A percentile compares a stretch with the other conserved stretches of the same genome.
phyloP scores from a whole-genome alignment of 768 basidiomycete genomes.

The Lentinula sp. region DNA sequence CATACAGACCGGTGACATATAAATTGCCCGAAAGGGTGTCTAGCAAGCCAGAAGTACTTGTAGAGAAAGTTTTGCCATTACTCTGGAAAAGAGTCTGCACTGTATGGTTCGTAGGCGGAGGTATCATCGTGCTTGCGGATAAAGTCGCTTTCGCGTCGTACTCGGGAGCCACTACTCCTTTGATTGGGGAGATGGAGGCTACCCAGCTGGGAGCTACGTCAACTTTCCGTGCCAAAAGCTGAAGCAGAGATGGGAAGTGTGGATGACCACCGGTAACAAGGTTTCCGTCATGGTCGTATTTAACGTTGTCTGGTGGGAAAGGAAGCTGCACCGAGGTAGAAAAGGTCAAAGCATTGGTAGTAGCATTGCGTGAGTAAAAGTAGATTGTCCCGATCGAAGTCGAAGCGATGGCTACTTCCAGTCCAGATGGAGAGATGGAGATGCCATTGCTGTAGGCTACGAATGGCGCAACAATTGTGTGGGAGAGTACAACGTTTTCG shows the following conservation, averaged over 20 bases:
- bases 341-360: constrained; percentile 35
- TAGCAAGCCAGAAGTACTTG: constrained; percentile 45
- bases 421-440: constrained; percentile 44
- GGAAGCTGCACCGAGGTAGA: constrained; percentile 41
- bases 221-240: constrained; percentile 38
- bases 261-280: constrained; percentile 66
- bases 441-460: constrained; percentile 69
- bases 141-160: constrained; percentile 44
- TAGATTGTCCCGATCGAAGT: constrained; percentile 40
- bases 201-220: constrained; percentile 54
- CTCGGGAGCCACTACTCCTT: constrained; percentile 3
- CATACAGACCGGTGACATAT: constrained; percentile 56
- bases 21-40: constrained; percentile 43
- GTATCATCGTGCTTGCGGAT: constrained; percentile 36
- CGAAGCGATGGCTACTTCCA: constrained; percentile 51
- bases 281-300: constrained; percentile 37
- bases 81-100: constrained; percentile 71
- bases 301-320: constrained; percentile 58
- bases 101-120: constrained; percentile 27
- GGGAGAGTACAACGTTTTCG: constrained; percentile 20
- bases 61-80: constrained; percentile 53
- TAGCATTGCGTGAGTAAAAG: constrained; percentile 44
- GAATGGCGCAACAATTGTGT: constrained; percentile 37
- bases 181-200: constrained; percentile 30
- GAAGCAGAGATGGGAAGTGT: constrained; percentile 46